Percentiles rank a stretch among this genome's conserved stretches.
phyloP scores from a whole-genome alignment of 768 basidiomycete genomes.

The Lactarius indigo region DNA sequence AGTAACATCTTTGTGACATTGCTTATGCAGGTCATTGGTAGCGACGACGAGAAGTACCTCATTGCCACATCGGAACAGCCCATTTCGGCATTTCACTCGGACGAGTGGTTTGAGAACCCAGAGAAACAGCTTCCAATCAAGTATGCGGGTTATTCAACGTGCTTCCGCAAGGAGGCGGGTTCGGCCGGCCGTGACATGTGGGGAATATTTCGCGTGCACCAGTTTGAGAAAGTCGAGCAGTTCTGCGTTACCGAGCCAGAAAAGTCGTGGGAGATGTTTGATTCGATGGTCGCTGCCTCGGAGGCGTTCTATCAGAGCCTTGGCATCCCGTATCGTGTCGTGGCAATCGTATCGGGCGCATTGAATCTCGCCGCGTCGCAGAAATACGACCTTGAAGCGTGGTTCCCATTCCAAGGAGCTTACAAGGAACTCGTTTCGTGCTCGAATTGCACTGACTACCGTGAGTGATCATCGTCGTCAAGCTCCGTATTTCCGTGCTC shows the following conservation, averaged over 20 bases:
- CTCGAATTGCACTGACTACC: slow-evolving; percentile 99
- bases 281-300: slow-evolving; percentile 83
- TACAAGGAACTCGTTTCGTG: slow-evolving; percentile 98
- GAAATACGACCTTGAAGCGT: slow-evolving; percentile 97
- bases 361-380: slow-evolving; percentile 95
- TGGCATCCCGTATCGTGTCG: slow-evolving; percentile 86
- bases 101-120: slow-evolving; percentile 97
- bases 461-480: slow-evolving; percentile 47
- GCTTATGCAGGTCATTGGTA: slow-evolving; percentile 64
- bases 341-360: slow-evolving; percentile 93
- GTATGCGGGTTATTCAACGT: slow-evolving; percentile 89
- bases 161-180: slow-evolving; percentile 99
- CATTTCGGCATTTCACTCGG: slow-evolving; percentile 91
- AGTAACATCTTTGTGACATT: neutral
- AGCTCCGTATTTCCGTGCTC: neutral
- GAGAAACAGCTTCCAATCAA: slow-evolving; percentile 87
- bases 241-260: slow-evolving; percentile 94
- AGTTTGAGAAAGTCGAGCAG: slow-evolving; percentile 99
- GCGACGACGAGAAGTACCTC: slow-evolving; percentile 95
- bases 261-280: slow-evolving; percentile 92
- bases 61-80: slow-evolving; percentile 99
- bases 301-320: slow-evolving; percentile 97
- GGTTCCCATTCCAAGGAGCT: slow-evolving; percentile 96
- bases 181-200: slow-evolving; percentile 97
- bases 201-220: slow-evolving; percentile 99